Evolutionary conservation across 345 rosid genomes (phyloP).

Genomic region (Conringia planisiliqua): DNA sequence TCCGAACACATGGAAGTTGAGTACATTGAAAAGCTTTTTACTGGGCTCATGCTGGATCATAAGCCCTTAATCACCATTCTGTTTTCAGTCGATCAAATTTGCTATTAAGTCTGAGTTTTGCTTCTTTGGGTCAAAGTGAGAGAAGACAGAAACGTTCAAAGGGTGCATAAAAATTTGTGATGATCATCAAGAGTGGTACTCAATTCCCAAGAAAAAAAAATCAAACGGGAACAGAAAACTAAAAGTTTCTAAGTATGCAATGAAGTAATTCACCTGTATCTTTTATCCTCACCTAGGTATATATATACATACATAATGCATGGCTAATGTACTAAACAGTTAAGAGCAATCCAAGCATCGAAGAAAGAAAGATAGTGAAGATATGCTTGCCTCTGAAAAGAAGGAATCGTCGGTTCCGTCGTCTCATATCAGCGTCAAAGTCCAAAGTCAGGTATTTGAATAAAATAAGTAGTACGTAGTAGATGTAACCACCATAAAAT

Average conservation of each 20-base stretch:
- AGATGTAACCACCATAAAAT: not conserved
- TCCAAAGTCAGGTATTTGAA: not conserved
- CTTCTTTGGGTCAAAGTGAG: not conserved
- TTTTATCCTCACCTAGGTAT: not conserved
- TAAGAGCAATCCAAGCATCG: not conserved
- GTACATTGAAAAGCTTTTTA: not conserved
- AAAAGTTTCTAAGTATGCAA: not conserved
- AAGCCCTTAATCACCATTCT: too few species aligned
- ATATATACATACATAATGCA: not conserved
- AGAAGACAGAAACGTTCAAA: too few species aligned
- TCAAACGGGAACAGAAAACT: slow-evolving; percentile 13
- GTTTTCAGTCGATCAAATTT: too few species aligned
- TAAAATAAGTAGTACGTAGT: not conserved
- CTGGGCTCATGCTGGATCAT: not conserved
- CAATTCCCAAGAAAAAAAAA: not conserved
- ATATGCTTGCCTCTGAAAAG: not conserved
- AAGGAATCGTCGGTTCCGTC: not conserved
- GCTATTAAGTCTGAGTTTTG: not conserved
- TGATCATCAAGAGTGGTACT: not conserved
- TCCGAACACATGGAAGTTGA: not conserved
- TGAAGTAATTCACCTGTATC: not conserved
- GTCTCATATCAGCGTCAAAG: slow-evolving; percentile 13
- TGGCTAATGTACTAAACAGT: not conserved
- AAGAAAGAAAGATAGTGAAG: not conserved
- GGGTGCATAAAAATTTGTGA: not conserved